These are phyloP conservation scores for Pisolithus sp. DNA, from an alignment of 768 basidiomycete genomes.

Conservation along the genomic window DNA sequence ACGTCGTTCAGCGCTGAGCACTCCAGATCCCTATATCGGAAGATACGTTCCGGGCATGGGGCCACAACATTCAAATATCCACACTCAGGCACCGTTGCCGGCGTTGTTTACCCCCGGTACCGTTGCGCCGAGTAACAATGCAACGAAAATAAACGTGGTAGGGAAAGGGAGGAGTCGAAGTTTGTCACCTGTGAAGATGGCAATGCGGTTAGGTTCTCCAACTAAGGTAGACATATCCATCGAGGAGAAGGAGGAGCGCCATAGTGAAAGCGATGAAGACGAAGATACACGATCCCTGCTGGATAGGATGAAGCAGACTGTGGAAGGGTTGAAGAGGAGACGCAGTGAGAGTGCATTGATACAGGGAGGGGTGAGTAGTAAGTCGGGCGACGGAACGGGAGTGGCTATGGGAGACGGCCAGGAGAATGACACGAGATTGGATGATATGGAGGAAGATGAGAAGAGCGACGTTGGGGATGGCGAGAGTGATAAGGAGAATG, in stretches of 20 bases:
- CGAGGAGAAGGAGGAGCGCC: slow-evolving; percentile 2
- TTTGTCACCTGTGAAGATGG: slow-evolving; percentile 3
- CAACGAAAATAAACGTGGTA: too few relatives aligned
- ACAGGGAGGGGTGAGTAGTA: slow-evolving; percentile 27
- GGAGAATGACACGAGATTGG: slow-evolving; percentile 7
- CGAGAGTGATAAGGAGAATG: slow-evolving; percentile 10
- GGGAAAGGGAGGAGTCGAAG: not conserved
- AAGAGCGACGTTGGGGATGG: not conserved
- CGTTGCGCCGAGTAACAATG: too few relatives aligned
- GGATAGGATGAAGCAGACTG: slow-evolving; percentile 32
- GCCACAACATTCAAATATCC: slow-evolving; percentile 18
- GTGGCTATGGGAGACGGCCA: slow-evolving; percentile 35
- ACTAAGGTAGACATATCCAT: slow-evolving; percentile 8
- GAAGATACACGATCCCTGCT: slow-evolving; percentile 30
- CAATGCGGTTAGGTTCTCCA: not conserved
- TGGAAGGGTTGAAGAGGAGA: slow-evolving; percentile 31
- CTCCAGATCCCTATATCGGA: slow-evolving; percentile 43
- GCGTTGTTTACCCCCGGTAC: not conserved
- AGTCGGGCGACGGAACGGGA: slow-evolving; percentile 38
- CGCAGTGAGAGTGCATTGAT: slow-evolving; percentile 12
- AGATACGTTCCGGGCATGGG: slow-evolving; percentile 50
- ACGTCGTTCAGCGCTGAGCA: slow-evolving; percentile 48
- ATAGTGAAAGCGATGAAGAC: slow-evolving; percentile 22
- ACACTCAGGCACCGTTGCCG: slow-evolving; percentile 3
- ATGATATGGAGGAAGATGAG: not conserved